These are phyloP conservation scores for Cucurbitaria berberidis DNA, from an alignment of 2,329 filamentous ascomycete species.

Conservation along the genomic window DNA sequence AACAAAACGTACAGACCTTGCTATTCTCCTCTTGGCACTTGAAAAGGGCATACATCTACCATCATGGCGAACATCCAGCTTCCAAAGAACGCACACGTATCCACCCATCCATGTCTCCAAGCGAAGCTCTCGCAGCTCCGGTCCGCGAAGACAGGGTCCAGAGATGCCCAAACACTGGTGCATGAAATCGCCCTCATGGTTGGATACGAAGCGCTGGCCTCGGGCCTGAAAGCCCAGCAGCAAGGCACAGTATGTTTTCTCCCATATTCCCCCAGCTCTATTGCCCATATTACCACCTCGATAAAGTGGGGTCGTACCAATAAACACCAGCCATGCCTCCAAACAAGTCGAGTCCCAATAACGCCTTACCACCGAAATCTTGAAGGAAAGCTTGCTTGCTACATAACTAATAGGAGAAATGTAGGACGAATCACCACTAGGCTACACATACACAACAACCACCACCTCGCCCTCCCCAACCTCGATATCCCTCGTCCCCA, in stretches of 20 bases:
- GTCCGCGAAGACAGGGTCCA: slow-evolving; percentile 70
- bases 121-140: slow-evolving; percentile 91
- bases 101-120: slow-evolving; percentile 80
- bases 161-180: slow-evolving; percentile 80
- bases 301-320: not conserved
- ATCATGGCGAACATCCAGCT: slow-evolving; percentile 47
- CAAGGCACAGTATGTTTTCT: slow-evolving; percentile 67
- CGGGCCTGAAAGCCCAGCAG: slow-evolving; percentile 62
- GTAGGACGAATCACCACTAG: slow-evolving; percentile 79
- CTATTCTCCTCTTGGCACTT: not conserved
- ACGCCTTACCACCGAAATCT: not conserved
- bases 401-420: too few relatives aligned
- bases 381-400: too few relatives aligned
- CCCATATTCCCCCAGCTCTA: not conserved
- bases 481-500: slow-evolving; percentile 82
- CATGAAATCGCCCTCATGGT: slow-evolving; percentile 87
- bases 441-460: slow-evolving; percentile 73
- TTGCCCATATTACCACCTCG: not conserved
- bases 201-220: slow-evolving; percentile 78
- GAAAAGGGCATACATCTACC: not conserved
- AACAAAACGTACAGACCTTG: not conserved
- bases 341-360: not conserved
- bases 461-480: slow-evolving; percentile 67
- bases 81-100: slow-evolving; percentile 72
- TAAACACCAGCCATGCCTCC: not conserved